These are phyloP conservation scores for Nemania diffusa DNA, from an alignment of 2,329 filamentous ascomycete genomes.

Conservation along the genomic window DNA sequence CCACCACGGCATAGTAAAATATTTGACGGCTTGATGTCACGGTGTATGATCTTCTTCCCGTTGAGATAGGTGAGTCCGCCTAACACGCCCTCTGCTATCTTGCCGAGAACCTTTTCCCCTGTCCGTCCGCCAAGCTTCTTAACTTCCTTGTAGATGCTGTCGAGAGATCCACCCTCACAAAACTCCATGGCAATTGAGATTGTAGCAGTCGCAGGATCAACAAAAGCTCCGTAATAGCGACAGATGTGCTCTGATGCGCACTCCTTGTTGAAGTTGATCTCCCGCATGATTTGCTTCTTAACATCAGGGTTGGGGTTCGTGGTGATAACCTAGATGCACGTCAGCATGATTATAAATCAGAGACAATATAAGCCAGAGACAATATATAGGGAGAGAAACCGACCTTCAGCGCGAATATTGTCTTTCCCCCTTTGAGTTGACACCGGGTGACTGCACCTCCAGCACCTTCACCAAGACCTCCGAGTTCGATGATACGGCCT, in stretches of 20 bases:
- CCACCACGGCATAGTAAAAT: constrained; percentile 92
- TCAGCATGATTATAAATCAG: constrained; percentile 35
- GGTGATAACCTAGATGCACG: constrained; percentile 82
- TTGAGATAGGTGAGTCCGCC: constrained; percentile 95
- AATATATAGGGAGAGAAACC: constrained; percentile 34
- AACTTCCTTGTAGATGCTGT: constrained; percentile 97
- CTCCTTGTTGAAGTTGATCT: constrained; percentile 97
- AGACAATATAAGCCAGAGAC: background rate
- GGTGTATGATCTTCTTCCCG: constrained; percentile 95
- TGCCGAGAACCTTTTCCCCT: constrained; percentile 96
- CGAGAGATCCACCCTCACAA: constrained; percentile 94
- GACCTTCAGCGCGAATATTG: constrained; percentile 95
- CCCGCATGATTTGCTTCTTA: constrained; percentile 97
- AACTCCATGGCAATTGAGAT: constrained; percentile 99
- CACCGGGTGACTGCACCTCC: constrained; percentile 95
- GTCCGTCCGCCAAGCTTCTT: constrained; percentile 94
- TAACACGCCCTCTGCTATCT: constrained; percentile 94
- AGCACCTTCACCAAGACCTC: constrained; percentile 91
- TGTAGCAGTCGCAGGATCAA: constrained; percentile 93
- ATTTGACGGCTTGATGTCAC: constrained; percentile 98
- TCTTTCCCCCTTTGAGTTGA: constrained; percentile 89
- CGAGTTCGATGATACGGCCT: constrained; percentile 86
- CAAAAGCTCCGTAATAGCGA: constrained; percentile 96
- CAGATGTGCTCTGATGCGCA: constrained; percentile 97
- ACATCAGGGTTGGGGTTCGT: constrained; percentile 98